Base-by-base conservation (phyloP, 805 yeast genomes). In the Cyberlindnera petersonii region DNA sequence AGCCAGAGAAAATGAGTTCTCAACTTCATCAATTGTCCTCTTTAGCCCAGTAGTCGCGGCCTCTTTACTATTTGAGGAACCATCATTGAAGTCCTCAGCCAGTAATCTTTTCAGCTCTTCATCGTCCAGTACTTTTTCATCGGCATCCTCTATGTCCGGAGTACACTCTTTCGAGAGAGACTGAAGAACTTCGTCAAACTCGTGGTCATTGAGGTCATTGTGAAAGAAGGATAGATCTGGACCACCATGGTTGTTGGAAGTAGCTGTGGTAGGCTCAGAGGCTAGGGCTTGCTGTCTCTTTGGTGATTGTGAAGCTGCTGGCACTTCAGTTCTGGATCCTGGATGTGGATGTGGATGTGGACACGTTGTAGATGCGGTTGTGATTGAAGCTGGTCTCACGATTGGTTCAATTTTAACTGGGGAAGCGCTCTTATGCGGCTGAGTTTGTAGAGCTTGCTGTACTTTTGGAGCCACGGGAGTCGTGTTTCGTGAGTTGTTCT, bases 81-180 rank as follows among this genome's bases (percentile, higher is more conserved):
- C 11, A 17, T 37, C 44, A 3, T 35, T 30, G 28, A 53, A 52
- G 22, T 52, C 56, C 9, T 52, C 43, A 4, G 48, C 22, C 15
- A 56, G 27, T 17, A 56, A 19, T 34, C 53, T 47, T 26, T 56
- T 50, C 33, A 56, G 24, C 31, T 56, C 60, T 6, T 53, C 60
- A 21, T 52, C 55, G 40, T 55, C 52, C 40, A 49, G 36, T 9
- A 34, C 43, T 14, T 47, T 42, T 9, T 28, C 31, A 6, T 31
- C 27, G 3, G 27, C 42, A 18, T 35, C 48, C 10, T 44, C 50
- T 2, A 49, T n/a, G n/a, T 42, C 54, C 5, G 60, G 60, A 2
- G 60, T 56, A 1, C 48, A 47, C 23, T 55, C 59, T 30, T 40
- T 53, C 6, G 59, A 55, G 5, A 55, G 37, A 3, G 58, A 52